These are phyloP conservation scores for Dryas alaskensis DNA, from an alignment of 306 rosid genomes.

Conservation along the genomic window DNA sequence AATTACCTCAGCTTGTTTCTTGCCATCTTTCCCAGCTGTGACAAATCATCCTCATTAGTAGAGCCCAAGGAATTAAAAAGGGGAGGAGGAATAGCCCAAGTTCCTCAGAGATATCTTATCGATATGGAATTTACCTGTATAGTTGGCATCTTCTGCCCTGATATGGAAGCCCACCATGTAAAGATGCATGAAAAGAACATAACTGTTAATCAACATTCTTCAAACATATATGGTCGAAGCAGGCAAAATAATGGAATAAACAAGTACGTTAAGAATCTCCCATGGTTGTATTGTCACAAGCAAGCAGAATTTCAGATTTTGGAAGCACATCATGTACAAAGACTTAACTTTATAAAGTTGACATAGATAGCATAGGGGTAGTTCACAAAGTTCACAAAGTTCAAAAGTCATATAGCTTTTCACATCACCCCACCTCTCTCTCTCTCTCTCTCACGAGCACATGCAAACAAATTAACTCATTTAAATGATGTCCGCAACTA, in stretches of 20 bases:
- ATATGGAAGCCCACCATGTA: constrained; percentile 28
- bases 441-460: too few relatives aligned
- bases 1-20: constrained; percentile 70
- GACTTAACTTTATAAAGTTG: too few relatives aligned
- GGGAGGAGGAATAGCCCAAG: not conserved
- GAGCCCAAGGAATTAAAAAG: not conserved
- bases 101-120: constrained; percentile 15
- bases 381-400: too few relatives aligned
- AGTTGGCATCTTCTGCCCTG: constrained; percentile 87
- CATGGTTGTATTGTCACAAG: not conserved
- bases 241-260: constrained; percentile 8
- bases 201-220: not conserved
- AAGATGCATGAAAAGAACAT: constrained; percentile 27
- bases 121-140: constrained; percentile 61
- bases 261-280: not conserved
- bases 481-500: not conserved
- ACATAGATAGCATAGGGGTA: too few relatives aligned
- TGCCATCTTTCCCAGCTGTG: constrained; percentile 76
- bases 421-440: not conserved
- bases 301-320: not conserved
- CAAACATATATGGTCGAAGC: constrained; percentile 23
- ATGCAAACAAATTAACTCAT: not conserved
- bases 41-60: constrained; percentile 19
- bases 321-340: not conserved
- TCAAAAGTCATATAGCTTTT: too few relatives aligned